Conservation (phyloP, 768 basidiomycete species). For the Tricholoma bakamatsutake region DNA sequence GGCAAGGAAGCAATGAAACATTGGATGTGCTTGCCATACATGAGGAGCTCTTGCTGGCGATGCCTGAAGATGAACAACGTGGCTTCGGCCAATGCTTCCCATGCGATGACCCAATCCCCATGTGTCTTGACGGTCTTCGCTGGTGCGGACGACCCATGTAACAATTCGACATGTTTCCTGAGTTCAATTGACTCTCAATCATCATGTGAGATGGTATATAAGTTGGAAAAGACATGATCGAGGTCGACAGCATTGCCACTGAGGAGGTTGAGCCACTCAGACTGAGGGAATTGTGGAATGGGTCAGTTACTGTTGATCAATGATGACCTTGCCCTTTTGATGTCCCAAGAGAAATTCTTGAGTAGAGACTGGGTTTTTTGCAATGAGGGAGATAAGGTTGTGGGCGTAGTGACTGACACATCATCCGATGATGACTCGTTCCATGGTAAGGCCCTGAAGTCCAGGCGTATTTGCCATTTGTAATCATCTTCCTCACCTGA, state of each 20-base stretch:
- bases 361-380: not conserved
- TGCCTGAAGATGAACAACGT: constrained; percentile 19
- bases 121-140: not conserved
- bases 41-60: constrained; percentile 13
- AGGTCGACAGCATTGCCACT: constrained; percentile 17
- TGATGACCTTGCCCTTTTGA: not conserved
- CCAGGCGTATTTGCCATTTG: too few relatives aligned
- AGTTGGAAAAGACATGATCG: constrained; percentile 15
- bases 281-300: constrained; percentile 17
- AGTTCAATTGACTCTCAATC: not conserved
- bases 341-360: too few relatives aligned
- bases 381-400: not conserved
- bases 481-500: too few relatives aligned
- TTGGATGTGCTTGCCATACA: constrained; percentile 5
- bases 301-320: not conserved
- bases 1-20: not conserved
- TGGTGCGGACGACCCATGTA: constrained; percentile 1
- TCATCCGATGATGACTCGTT: too few relatives aligned
- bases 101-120: constrained; percentile 21
- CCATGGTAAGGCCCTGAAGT: too few relatives aligned
- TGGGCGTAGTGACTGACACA: too few relatives aligned
- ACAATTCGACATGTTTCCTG: not conserved
- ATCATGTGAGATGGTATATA: constrained; percentile 12
- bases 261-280: constrained; percentile 22
- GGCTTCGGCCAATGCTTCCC: constrained; percentile 10